A percentile compares a stretch with the other conserved stretches of the same genome.
These are phyloP conservation scores for Ascochyta lentis DNA, from an alignment of 2,329 filamentous ascomycete species.

Conservation along the genomic window DNA sequence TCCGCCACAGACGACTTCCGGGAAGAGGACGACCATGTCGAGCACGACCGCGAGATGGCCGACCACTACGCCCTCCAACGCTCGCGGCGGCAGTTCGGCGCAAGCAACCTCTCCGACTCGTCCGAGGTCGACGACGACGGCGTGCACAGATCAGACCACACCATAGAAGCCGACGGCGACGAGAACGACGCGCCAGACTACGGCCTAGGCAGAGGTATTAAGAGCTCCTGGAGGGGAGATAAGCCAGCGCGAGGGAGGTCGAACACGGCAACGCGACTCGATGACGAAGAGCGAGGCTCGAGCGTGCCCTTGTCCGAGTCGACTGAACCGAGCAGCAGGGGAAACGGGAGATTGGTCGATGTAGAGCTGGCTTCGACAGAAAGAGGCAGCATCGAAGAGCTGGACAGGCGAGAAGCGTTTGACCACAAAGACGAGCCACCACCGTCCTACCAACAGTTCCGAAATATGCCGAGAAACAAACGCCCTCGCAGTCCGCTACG, in stretches of 20 bases:
- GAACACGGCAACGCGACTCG: slow-evolving; percentile 39
- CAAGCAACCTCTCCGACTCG: slow-evolving; percentile 82
- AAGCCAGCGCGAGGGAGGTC: slow-evolving; percentile 52
- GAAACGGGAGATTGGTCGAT: slow-evolving; percentile 78
- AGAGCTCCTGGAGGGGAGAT: slow-evolving; percentile 64
- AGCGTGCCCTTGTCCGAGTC: slow-evolving; percentile 52
- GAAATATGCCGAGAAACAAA: slow-evolving; percentile 52
- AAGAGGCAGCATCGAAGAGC: slow-evolving; percentile 53
- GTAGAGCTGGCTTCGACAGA: slow-evolving; percentile 77
- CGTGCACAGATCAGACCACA: slow-evolving; percentile 56
- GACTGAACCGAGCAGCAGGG: slow-evolving; percentile 58
- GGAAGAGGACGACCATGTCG: slow-evolving; percentile 91
- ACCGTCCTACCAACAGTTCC: slow-evolving; percentile 65
- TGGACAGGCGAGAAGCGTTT: slow-evolving; percentile 43
- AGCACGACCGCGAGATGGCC: slow-evolving; percentile 88
- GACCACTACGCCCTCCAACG: slow-evolving; percentile 91
- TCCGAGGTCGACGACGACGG: slow-evolving; percentile 78
- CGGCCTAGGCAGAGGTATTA: slow-evolving; percentile 58
- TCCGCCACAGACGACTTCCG: slow-evolving; percentile 88
- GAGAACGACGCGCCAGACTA: slow-evolving; percentile 50
- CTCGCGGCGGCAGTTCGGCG: slow-evolving; percentile 86
- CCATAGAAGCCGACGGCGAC: slow-evolving; percentile 55
- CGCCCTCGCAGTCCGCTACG: slow-evolving; percentile 52
- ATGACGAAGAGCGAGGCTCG: slow-evolving; percentile 49
- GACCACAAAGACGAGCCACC: slow-evolving; percentile 58